Percentiles rank a stretch among this genome's conserved stretches.
These are phyloP conservation scores for Colletotrichum trifolii DNA, from an alignment of 2,329 filamentous ascomycete species.

Conservation along the genomic window DNA sequence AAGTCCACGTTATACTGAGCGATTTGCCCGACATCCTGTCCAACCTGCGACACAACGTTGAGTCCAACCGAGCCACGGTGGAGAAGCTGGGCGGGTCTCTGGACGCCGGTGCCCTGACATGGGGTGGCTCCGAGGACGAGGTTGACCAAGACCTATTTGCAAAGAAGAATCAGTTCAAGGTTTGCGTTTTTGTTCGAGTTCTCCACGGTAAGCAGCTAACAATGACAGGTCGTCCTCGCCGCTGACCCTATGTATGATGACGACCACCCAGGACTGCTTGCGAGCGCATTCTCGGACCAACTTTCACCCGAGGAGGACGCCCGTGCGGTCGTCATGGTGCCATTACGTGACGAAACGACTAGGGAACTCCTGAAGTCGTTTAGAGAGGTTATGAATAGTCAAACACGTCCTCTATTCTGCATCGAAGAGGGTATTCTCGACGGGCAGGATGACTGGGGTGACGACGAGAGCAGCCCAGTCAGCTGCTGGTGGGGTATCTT, in stretches of 20 bases:
- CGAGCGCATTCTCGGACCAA: constrained; percentile 75
- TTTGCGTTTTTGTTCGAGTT: constrained; percentile 40
- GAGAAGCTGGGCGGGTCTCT: constrained; percentile 65
- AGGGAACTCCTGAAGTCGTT: constrained; percentile 72
- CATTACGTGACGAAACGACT: constrained; percentile 77
- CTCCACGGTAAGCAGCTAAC: not conserved
- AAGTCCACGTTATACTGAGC: constrained; percentile 76
- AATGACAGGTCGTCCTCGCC: constrained; percentile 75
- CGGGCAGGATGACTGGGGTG: constrained; percentile 80
- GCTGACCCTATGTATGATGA: constrained; percentile 91
- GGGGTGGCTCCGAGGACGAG: constrained; percentile 67
- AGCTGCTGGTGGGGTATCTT: constrained; percentile 79
- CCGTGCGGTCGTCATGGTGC: constrained; percentile 82
- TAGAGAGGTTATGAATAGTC: constrained; percentile 66
- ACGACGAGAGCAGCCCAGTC: constrained; percentile 59
- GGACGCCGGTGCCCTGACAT: constrained; percentile 77
- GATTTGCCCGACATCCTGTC: constrained; percentile 86
- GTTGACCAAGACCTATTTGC: constrained; percentile 58
- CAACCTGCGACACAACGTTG: constrained; percentile 81
- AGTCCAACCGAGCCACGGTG: constrained; percentile 70
- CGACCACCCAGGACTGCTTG: constrained; percentile 80
- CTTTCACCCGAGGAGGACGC: constrained; percentile 67
- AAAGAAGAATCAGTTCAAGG: constrained; percentile 62
- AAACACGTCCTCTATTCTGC: constrained; percentile 59
- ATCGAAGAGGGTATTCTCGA: constrained; percentile 71